Evolutionary conservation across 192 early-diverging fungal genomes (phyloP).

Genomic region (Endogone sp.): DNA sequence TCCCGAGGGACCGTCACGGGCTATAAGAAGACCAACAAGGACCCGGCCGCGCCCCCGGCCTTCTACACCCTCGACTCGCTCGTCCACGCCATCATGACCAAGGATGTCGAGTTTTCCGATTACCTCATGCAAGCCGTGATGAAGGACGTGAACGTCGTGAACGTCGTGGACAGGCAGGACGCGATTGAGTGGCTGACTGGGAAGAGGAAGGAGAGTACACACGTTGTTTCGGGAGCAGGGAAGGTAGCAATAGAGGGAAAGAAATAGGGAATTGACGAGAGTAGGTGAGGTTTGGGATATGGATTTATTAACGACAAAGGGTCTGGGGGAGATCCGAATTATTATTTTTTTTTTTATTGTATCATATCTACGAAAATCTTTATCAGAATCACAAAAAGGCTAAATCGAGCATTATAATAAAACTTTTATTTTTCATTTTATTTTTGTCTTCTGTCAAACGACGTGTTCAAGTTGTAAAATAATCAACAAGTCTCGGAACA

Average conservation of each 20-base stretch:
- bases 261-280: no score
- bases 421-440: no score
- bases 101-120: background rate
- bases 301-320: no score
- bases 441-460: no score
- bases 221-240: background rate
- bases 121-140: background rate
- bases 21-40: background rate
- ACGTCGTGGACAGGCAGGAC: background rate
- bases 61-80: background rate
- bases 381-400: no score
- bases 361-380: no score
- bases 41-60: background rate
- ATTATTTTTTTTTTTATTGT: no score
- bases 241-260: background rate
- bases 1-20: background rate
- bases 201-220: background rate
- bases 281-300: background rate
- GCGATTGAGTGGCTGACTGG: background rate
- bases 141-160: background rate
- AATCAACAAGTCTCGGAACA: no score
- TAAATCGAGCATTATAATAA: no score
- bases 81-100: conserved; percentile 9
- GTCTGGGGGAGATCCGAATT: no score
- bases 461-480: no score